These are phyloP conservation scores for Boletus huronensis DNA, from an alignment of 768 basidiomycete species.

Conservation along the genomic window DNA sequence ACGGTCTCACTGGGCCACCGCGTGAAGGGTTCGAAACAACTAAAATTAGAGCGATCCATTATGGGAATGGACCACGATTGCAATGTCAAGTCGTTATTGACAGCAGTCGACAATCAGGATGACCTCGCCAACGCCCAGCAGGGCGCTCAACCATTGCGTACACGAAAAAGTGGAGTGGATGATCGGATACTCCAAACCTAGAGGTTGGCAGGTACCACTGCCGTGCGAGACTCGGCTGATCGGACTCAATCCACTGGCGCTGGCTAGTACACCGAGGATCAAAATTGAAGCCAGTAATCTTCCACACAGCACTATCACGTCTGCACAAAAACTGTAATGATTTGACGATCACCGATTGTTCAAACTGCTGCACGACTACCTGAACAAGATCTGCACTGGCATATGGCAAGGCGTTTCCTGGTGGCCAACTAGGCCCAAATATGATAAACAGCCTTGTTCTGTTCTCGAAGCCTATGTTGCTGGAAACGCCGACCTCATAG, in stretches of 20 bases:
- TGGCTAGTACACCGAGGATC: not conserved
- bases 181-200: not conserved
- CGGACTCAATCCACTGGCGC: not conserved
- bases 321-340: not conserved
- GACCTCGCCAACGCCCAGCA: not conserved
- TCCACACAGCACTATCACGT: not conserved
- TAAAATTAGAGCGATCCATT: constrained; percentile 9
- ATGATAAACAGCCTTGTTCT: too few relatives aligned
- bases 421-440: too few relatives aligned
- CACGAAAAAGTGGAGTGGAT: not conserved
- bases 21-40: not conserved
- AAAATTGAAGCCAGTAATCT: not conserved
- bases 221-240: not conserved
- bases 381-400: not conserved
- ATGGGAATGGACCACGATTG: not conserved
- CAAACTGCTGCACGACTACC: not conserved
- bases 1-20: constrained; percentile 3
- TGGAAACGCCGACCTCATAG: too few relatives aligned
- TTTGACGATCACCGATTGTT: not conserved
- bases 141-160: not conserved
- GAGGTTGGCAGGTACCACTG: not conserved
- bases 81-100: not conserved
- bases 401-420: not conserved
- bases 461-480: too few relatives aligned
- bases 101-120: not conserved